These are phyloP conservation scores for Rhipidocladum racemiflorum DNA, from an alignment of 176 grass and related monocot species.

Conservation along the genomic window DNA sequence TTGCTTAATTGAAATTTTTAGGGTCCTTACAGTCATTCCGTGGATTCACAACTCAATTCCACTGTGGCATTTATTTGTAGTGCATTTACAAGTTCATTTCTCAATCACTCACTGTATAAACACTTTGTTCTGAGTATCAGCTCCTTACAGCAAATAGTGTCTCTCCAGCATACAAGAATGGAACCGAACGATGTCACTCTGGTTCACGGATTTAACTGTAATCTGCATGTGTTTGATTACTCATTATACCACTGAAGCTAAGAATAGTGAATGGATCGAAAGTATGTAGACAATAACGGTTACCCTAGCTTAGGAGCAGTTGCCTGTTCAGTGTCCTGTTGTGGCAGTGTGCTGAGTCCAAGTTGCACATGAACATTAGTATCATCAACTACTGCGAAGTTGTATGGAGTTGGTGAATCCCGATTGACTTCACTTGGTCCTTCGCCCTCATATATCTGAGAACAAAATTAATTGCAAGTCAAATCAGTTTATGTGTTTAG, in stretches of 20 bases:
- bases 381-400: slow-evolving; percentile 52
- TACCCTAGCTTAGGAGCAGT: slow-evolving; percentile 61
- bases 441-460: slow-evolving; percentile 48
- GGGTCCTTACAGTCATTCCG: slow-evolving; percentile 9
- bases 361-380: slow-evolving; percentile 61
- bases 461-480: not conserved
- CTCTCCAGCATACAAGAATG: slow-evolving; percentile 9
- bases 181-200: not conserved
- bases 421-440: slow-evolving; percentile 44
- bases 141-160: slow-evolving; percentile 25
- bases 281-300: not conserved
- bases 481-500: not conserved
- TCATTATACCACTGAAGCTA: slow-evolving; percentile 22
- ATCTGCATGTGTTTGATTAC: slow-evolving; percentile 36
- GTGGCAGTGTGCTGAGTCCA: slow-evolving; percentile 51
- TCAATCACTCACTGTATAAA: slow-evolving; percentile 7
- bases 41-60: slow-evolving; percentile 10
- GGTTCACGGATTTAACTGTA: slow-evolving; percentile 45
- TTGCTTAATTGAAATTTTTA: too few relatives aligned
- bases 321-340: slow-evolving; percentile 17
- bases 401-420: slow-evolving; percentile 47
- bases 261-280: slow-evolving; percentile 15
- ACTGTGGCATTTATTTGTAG: slow-evolving; percentile 20
- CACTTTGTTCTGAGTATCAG: slow-evolving; percentile 21
- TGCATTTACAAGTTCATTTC: slow-evolving; percentile 33